A percentile compares a stretch with the other conserved stretches of the same genome.
phyloP scores from a whole-genome alignment of 805 yeast genomes.

The Kluyveromyces nonfermentans region DNA sequence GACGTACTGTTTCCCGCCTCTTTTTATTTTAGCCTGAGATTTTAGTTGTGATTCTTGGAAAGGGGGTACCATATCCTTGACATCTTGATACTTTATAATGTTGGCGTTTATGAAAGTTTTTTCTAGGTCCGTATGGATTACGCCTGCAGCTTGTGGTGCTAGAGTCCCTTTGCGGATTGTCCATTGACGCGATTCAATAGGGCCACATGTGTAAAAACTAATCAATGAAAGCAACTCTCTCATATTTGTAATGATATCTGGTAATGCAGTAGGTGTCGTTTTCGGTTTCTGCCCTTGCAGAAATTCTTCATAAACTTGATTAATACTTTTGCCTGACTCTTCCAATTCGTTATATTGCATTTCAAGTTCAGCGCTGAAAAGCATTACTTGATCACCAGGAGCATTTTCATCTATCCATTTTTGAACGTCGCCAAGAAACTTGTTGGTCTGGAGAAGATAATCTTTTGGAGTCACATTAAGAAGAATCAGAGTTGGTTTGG shows the following conservation, averaged over 20 bases:
- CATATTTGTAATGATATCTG: conserved; percentile 57
- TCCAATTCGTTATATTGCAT: conserved; percentile 24
- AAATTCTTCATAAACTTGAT: conserved; percentile 24
- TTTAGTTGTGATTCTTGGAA: conserved; percentile 20
- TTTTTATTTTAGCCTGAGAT: conserved; percentile 20
- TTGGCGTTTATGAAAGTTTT: conserved; percentile 74
- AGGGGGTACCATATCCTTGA: conserved; percentile 25
- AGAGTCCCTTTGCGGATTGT: conserved; percentile 63
- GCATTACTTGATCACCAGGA: conserved; percentile 59
- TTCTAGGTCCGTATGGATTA: conserved; percentile 77
- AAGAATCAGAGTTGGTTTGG: conserved; percentile 78
- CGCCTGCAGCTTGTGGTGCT: conserved; percentile 87
- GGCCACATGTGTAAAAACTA: conserved; percentile 83
- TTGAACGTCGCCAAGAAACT: conserved; percentile 40
- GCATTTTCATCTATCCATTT: conserved; percentile 61
- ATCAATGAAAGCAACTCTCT: conserved; percentile 60
- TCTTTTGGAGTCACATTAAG: conserved; percentile 69
- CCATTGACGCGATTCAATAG: conserved; percentile 83
- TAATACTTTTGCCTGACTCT: conserved; percentile 19
- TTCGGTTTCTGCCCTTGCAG: conserved; percentile 31
- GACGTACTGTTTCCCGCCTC: conserved; percentile 61
- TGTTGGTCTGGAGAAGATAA: conserved; percentile 44
- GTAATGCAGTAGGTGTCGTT: conserved; percentile 42
- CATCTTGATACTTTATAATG: conserved; percentile 59
- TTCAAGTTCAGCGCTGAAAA: conserved; percentile 55